phyloP scores from a whole-genome alignment of 352 stramenopile genomes.

The Peronospora destructor region DNA sequence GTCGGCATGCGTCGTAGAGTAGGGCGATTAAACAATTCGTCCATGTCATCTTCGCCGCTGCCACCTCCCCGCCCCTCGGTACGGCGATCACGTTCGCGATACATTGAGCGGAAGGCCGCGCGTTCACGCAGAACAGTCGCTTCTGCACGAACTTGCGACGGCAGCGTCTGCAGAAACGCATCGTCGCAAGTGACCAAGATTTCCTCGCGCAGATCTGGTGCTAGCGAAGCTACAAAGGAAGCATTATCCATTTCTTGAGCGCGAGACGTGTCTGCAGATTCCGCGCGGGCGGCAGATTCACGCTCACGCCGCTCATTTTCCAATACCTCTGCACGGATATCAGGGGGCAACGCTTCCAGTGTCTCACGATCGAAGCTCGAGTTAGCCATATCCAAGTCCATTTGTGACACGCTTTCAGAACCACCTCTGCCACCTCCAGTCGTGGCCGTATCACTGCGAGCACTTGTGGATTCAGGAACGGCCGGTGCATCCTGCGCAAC shows the following conservation, averaged over 20 bases:
- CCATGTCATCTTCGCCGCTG: constrained; percentile 45
- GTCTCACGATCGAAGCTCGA: constrained; percentile 93
- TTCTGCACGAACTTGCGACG: constrained; percentile 91
- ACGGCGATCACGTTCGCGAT: constrained; percentile 37
- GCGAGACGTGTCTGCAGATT: constrained; percentile 87
- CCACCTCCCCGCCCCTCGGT: constrained; percentile 23
- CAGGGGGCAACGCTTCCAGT: constrained; percentile 92
- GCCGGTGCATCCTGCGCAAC: constrained; percentile 68
- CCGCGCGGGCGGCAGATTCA: constrained; percentile 56
- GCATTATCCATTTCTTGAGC: constrained; percentile 98
- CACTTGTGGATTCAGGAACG: constrained; percentile 19
- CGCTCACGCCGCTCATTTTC: constrained; percentile 93
- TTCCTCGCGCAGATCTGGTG: constrained; percentile 92
- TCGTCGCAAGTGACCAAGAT: constrained; percentile 95
- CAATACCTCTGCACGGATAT: constrained; percentile 95
- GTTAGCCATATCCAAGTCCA: constrained; percentile 80
- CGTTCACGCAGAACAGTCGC: constrained; percentile 93
- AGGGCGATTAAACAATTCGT: constrained; percentile 62
- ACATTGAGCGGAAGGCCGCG: constrained; percentile 68
- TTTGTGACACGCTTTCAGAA: constrained; percentile 67
- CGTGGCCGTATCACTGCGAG: constrained; percentile 29
- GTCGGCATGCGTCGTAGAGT: constrained; percentile 78
- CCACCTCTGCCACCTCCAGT: constrained; percentile 22
- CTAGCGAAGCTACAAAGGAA: constrained; percentile 94
- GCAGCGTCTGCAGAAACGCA: constrained; percentile 91